Evolutionary conservation across 2,329 filamentous ascomycete genomes (phyloP), one percentile per base, ranked within the genome.

Genomic region (Verticillium alfalfae): DNA sequence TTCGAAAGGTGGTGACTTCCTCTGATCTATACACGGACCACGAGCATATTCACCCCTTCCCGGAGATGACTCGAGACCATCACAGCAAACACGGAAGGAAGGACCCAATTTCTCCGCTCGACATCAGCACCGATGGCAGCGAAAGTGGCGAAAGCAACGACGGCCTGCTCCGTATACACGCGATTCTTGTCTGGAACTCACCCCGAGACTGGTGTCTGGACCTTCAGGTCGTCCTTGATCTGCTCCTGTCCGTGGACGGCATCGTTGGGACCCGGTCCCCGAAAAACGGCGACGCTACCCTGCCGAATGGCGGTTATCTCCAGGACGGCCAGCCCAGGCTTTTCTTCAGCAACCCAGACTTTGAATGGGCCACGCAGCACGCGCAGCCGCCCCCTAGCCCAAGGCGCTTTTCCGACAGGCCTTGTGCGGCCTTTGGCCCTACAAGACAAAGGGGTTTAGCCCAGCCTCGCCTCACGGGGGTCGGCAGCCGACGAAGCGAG

Each of bases 291-390:
- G 75, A 71, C 52, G 3, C 41, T 2, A 57, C 39, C 10, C 67
- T 75, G 1, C 66, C 66, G 0, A 73, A 75, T 63, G 41, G 66
- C 57, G 73, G 73, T 7, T 76, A 70, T 58, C 68, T 69, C 61
- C 84, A 87, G 66, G 87, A 90, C 67, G 80, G 77, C 2, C 89
- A 91, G 69, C 88, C 89, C 0, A 76, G 76, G 13, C 72, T 92
- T 1, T 91, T 85, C 73, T 91, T 89, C 73, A 88, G 83, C 22
- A 91, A 92, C 69, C 86, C 88, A 0, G 89, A 92, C 70, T 74
- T 91, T 38, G 81, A 85, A 71, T 92, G 88, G 88, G 86, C 87
- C 3, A 85, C 87, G 1, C 81, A 83, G 22, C 88, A 90, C 69
- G 81, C 84, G 59, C 79, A 88, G 5, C 87, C 88, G 0, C 84